Conservation (phyloP, 306 rosid species). For the Glycine tomentella region DNA sequence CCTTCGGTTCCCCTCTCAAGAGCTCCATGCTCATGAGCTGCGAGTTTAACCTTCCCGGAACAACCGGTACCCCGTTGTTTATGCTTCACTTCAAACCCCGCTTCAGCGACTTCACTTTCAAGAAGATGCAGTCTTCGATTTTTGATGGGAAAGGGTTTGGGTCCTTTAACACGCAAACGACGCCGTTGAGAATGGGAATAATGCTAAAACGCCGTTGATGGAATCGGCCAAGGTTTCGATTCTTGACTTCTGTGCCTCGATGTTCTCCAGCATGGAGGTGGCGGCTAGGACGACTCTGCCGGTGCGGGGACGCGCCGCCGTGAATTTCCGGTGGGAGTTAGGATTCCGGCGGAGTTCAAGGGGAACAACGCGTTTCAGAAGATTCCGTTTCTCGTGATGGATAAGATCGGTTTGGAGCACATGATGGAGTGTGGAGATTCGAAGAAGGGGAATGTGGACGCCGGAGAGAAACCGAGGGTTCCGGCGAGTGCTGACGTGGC, state of each 20-base stretch:
- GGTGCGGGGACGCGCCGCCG: constrained; percentile 57
- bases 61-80: constrained; percentile 63
- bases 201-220: constrained; percentile 53
- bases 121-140: constrained; percentile 77
- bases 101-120: constrained; percentile 84
- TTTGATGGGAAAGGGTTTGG: constrained; percentile 45
- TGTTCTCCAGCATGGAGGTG: constrained; percentile 74
- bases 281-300: constrained; percentile 77
- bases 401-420: constrained; percentile 90
- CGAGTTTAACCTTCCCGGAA: constrained; percentile 66
- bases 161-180: constrained; percentile 38
- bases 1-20: constrained; percentile 72
- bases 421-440: constrained; percentile 60
- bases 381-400: constrained; percentile 84
- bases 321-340: constrained; percentile 81
- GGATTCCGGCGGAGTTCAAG: constrained; percentile 72
- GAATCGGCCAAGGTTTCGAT: constrained; percentile 46
- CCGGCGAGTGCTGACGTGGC: constrained; percentile 59
- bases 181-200: constrained; percentile 36
- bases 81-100: constrained; percentile 91
- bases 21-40: constrained; percentile 85
- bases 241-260: constrained; percentile 35
- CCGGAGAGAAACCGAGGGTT: constrained; percentile 3
- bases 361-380: constrained; percentile 50
- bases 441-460: constrained; percentile 12